Evolutionary conservation across 345 rosid genomes (phyloP), one percentile per base, ranked within the genome.

Genomic region (Noccaea bulbosa): DNA sequence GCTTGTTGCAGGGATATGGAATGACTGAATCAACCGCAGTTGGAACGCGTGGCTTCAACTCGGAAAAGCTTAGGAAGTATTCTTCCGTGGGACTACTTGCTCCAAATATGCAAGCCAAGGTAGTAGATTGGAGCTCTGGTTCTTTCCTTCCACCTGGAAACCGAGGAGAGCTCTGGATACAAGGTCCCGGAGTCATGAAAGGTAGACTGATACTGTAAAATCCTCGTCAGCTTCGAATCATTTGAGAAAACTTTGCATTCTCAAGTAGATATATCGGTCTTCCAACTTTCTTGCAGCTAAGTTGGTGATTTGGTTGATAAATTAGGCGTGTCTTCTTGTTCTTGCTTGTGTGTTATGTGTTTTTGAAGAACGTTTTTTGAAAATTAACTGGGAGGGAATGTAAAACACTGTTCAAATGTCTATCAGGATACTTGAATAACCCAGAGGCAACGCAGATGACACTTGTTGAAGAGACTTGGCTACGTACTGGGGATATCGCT

Each of bases 1-100:
- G 10, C 59, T 47, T 62, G 62, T 52, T 70, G 8, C 66, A 93
- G 98, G 98, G 98, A 32, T 90, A 90, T 80, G 98, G 97, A 32
- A 73, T 90, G 93, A 87, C 98, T 1, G 97, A 93, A 71, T 82
- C 92, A 8, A 83, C 91, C 1, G 96, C 95, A 35, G 92, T 90
- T 16, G 97, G 93, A 51, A 87, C 96, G 55, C 91, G 93, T 2
- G 93, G 96, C 16, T 81, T 84, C 73, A 90, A 90, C 71, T 71
- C 83, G 2, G 39, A 77, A 69, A 47, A 69, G 48, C 62, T 44
- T 47, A 43, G 11, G 30, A 87, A 79, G 53, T 80, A 90, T 72
- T 67, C 79, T 59, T 93, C 98, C 5, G 74, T 87, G 34, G 98
- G 96, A 62, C 85, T 88, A 27, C 62, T 93, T 50, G 97, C 98